Base-by-base conservation (phyloP, 2,329 filamentous ascomycete genomes). In the Neofusicoccum sp. region DNA sequence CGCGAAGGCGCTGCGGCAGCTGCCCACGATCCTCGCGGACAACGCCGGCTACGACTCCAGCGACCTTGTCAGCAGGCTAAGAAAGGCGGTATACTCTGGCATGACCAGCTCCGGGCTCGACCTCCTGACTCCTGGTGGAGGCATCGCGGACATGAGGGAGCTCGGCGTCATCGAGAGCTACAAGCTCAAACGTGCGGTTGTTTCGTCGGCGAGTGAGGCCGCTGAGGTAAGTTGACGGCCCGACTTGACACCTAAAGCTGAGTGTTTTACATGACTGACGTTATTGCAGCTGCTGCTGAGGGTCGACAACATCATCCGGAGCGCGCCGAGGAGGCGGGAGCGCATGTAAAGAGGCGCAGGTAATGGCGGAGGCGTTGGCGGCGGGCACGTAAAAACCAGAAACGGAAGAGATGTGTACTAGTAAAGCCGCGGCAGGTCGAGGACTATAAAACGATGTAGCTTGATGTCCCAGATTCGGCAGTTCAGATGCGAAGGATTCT, bases 171-270 rank as follows among this genome's bases (percentile, higher is more conserved):
- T 99, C 67, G 95, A 99, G 80, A 96, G 91, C 76, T 98, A 97
- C 83, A 99, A 99, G 84, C 80, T 99, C 74, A 99, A 99, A 86
- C 89, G 87, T 74, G 95, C 95, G n/a, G 95, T 99, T 59, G 95
- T 99, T 56, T 96, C 90, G 58, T 96, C 92, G 63, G 95, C 95
- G 24, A 96, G 91, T 62, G 95, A 99, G 79, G 95, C 95, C 64
- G 93, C 95, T 66, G 95, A 99, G 85, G 91, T 96, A 82, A 80
- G 87, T 75, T 34, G 43, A 59, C 34, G 36, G 51, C 9, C 51
- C n/a, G 28, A 20, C 28, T 4, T 24, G 36, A 31, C 24, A 48
- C 28, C 28, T 24, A 31, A 56, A 41, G n/a, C 47, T 47, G 41
- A 44, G 26, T 38, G 49, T 57, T 45, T 6, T 47, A 64, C 43